A percentile compares a stretch with the other conserved stretches of the same genome.
Evolutionary conservation across 148 eudicot species (phyloP).

Genomic region (Chenopodium berlandieri): DNA sequence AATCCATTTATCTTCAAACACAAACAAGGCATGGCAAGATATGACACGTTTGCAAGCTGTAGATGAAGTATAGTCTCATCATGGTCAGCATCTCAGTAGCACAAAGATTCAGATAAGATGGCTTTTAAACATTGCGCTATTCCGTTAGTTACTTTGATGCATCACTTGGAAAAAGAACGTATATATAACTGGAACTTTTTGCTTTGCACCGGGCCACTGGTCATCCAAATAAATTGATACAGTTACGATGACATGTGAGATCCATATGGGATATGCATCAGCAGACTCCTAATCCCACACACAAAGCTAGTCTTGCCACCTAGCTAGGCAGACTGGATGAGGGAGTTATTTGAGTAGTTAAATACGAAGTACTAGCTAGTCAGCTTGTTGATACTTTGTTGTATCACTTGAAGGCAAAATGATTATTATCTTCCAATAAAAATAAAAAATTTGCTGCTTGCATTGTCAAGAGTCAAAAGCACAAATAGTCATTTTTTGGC

Average conservation of each 20-base stretch:
- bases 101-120: background rate
- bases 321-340: background rate
- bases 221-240: background rate
- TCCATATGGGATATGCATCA: background rate
- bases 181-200: background rate
- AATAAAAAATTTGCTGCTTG: background rate
- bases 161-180: background rate
- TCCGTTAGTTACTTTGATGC: background rate
- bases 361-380: background rate
- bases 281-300: background rate
- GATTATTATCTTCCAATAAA: background rate
- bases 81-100: background rate
- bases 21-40: too few relatives aligned
- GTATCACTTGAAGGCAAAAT: background rate
- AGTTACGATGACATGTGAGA: background rate
- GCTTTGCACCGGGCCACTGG: background rate
- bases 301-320: background rate
- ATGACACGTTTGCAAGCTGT: too few relatives aligned
- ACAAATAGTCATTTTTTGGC: background rate
- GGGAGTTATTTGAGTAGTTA: background rate
- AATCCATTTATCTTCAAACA: too few relatives aligned
- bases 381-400: background rate
- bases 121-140: background rate
- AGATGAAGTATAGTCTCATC: too few relatives aligned
- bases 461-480: background rate